Evolutionary conservation across 306 rosid genomes (phyloP), one percentile per base, ranked within the genome.

Genomic region (Inga oerstediana): DNA sequence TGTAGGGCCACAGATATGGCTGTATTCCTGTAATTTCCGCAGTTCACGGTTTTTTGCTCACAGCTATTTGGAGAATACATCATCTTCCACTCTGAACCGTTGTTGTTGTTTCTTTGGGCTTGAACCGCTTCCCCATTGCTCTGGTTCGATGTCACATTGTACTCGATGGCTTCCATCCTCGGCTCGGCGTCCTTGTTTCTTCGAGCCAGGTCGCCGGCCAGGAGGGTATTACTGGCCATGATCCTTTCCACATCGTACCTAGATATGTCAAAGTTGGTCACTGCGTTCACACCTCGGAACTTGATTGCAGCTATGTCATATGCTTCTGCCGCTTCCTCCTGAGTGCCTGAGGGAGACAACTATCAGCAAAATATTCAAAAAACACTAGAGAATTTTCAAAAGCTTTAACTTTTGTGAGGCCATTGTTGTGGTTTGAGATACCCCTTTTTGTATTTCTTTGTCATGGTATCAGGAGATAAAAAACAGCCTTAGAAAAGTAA

Each of bases 281-380:
- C 97, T 0, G 99, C 99, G 77, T 92, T 94, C 16, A 75, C 86
- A 1, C 99, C 99, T 0, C 99, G 97, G 68, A 97, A 97, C 82
- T 97, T 97, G 44, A 97, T 92, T 13, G 99, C 99, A 8, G 99
- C 99, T 70, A 97, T 78, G 81, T 97, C 99, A 74, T 97, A 97
- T 14, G 99, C 99, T 81, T 94, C 98, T 0, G 99, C 99, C 62
- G 99, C 99, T 89, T 97, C 99, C 95, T 97, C 99, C 79, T 97
- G 99, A 10, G 99, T 97, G 83, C 98, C 99, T 97, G 85, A 66
- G 64, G 64, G 64, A 43, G 32, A 43, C 1, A 22, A 39, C 20
- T 39, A 37, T 16, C 45, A 37, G 8, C 45, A 10, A 7, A 10
- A 32, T 27, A 30, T 61, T 10, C 3, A 1, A 11, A 24, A 11